Conservation (phyloP, 345 rosid species). For the Eucalyptus marginata region DNA sequence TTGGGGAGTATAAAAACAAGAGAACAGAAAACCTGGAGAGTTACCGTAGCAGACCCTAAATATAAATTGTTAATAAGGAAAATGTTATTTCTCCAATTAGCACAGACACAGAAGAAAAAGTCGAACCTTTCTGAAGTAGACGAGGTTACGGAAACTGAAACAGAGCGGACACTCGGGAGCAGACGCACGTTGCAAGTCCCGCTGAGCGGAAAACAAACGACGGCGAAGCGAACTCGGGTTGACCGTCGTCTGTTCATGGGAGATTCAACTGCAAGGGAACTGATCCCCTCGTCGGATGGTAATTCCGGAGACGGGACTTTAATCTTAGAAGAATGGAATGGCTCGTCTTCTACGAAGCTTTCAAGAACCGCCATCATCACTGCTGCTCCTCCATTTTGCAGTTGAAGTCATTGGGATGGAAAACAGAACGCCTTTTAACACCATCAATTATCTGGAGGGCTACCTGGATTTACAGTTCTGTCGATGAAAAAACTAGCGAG, state of each 20-base stretch:
- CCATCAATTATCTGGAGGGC: constrained; percentile 76
- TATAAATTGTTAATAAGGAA: not conserved
- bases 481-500: constrained; percentile 43
- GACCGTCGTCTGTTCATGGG: not conserved
- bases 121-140: not conserved
- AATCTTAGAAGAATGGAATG: constrained; percentile 59
- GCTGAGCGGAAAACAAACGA: not conserved
- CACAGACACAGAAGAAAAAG: not conserved
- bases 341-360: constrained; percentile 64
- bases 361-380: constrained; percentile 55
- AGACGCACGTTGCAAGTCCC: not conserved
- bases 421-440: constrained; percentile 65
- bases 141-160: not conserved
- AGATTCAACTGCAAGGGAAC: not conserved
- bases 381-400: constrained; percentile 43
- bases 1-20: accelerated
- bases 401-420: constrained; percentile 74
- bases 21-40: too few relatives aligned
- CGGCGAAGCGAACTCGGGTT: not conserved
- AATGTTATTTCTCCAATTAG: not conserved
- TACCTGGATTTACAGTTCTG: constrained; percentile 34
- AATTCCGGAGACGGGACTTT: not conserved
- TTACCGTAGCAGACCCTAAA: too few relatives aligned
- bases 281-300: not conserved
- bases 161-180: not conserved